Base-by-base conservation (phyloP, 305 asterid species). In the Ruellia speciosa region DNA sequence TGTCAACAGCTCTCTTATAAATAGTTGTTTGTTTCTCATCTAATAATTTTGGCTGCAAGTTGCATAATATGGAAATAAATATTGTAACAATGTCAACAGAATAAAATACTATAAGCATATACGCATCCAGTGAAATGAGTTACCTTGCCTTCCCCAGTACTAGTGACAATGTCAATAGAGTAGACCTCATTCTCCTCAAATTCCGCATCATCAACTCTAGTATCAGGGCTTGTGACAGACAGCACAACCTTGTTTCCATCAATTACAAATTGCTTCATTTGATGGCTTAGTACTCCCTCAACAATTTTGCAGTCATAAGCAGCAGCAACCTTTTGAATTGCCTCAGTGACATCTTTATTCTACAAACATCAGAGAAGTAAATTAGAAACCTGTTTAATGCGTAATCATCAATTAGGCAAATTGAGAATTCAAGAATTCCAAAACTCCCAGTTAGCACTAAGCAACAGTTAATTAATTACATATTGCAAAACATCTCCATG, bases 141-240 rank as follows among this genome's bases (percentile, higher is more conserved):
- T 71, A 88, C 96, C 88, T 92, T 89, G 71, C 97, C 95, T 71
- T 86, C 97, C 33, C 93, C 94, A 8, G 94, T 80, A 77, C 95
- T 84, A 13, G 93, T 76, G 56, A 89, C 94, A 51, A 86, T 82
- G 76, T 84, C 96, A 64, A 92, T 72, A 40, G 96, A 68, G 59
- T 92, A 92, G 51, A 92, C 97, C 69, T 92, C 99, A 57, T 92
- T 92, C 73, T 92, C 99, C 79, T 92, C 99, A 52, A 92, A 92
- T 48, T 92, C 97, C 7, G 95, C 95, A 43, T 92, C 97, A 60
- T 92, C 99, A 52, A 92, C 99, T 69, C 90, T 79, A 19, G 86
- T 88, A 14, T 92, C 99, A 52, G 97, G 85, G 64, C 66, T 72
- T 2, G 97, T 65, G 37, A 76, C 86, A 71, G 80, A 86, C 69